Evolutionary conservation across 1,284 basidiomycete species (phyloP), one percentile per base, ranked within the genome.

Genomic region (Lentinula novae-zelandiae): DNA sequence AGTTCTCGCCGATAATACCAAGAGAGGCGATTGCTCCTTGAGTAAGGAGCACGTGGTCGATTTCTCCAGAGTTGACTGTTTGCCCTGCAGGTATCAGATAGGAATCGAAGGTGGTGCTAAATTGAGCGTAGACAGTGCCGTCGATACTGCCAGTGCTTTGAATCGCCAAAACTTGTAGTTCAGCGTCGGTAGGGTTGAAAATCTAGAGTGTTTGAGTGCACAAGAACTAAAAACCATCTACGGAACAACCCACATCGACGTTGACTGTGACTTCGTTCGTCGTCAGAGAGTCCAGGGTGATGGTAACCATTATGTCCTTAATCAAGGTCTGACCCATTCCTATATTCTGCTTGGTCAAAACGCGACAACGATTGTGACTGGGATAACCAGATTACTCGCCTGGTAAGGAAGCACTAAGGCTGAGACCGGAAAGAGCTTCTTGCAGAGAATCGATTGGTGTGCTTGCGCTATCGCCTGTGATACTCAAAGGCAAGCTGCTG

Each of bases 381-480:
- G 12, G 1, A 15, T 42, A 4, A 38, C 1, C 1, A 9, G 7
- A 1, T 0, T 38, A 59, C 68, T 66, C 67, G 80, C 83, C 84
- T 13, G 70, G 66, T 48, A 90, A 58, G 36, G 67, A 71, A 51
- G 84, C 80, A 6, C 73, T 67, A 40, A 91, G 72, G n/a, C 73
- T 73, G 34, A 90, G 72, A 39, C 82, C 81, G 22, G 82, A 76
- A 7, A 92, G 75, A 1, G 82, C 88, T 4, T 80, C 78, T 53
- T 77, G 71, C 46, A 93, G 71, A 2, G 87, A 88, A 5, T 69
- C 77, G 69, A 88, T 90, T 1, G 88, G 87, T 9, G 86, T 83
- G 63, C 88, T 87, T 3, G 70, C 66, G 5, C 68, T 60, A 65
- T 89, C 87, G 17, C 88, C 88, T 63, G 81, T 73, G 66, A 90